Conservation (phyloP, 179 eudicot species). For the Silene noctiflora region DNA sequence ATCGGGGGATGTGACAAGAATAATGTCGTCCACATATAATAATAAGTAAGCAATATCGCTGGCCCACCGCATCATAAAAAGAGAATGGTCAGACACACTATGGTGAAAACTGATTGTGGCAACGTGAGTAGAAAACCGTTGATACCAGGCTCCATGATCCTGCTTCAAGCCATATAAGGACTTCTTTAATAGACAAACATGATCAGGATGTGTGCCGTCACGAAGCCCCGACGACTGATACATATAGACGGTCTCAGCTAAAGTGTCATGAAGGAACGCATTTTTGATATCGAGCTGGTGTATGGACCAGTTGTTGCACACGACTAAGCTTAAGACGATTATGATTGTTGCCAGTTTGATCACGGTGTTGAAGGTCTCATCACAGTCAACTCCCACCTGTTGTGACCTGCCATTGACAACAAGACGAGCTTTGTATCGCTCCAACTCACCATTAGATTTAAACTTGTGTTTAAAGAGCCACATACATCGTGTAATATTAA, state of each 20-base stretch:
- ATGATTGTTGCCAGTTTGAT: background rate
- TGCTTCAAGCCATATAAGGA: background rate
- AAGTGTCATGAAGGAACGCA: background rate
- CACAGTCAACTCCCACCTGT: background rate
- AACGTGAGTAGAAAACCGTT: background rate
- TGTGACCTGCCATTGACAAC: too few species aligned
- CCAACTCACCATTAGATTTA: too few species aligned
- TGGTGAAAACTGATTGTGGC: background rate
- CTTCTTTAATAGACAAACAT: background rate
- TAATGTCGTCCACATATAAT: too few species aligned
- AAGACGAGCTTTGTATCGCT: too few species aligned
- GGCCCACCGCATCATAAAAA: too few species aligned
- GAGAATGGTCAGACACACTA: background rate
- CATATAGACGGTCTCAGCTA: background rate
- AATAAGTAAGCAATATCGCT: background rate
- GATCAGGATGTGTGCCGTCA: background rate
- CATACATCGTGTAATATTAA: too few species aligned
- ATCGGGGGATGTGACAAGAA: too few species aligned
- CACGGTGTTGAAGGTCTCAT: background rate
- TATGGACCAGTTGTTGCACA: background rate
- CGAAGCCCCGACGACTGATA: background rate
- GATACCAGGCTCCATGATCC: background rate
- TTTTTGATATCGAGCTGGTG: background rate
- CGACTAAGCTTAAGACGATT: background rate
- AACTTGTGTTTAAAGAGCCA: too few species aligned